phyloP scores from a whole-genome alignment of 116 monocot species.

The Iris pallida region DNA sequence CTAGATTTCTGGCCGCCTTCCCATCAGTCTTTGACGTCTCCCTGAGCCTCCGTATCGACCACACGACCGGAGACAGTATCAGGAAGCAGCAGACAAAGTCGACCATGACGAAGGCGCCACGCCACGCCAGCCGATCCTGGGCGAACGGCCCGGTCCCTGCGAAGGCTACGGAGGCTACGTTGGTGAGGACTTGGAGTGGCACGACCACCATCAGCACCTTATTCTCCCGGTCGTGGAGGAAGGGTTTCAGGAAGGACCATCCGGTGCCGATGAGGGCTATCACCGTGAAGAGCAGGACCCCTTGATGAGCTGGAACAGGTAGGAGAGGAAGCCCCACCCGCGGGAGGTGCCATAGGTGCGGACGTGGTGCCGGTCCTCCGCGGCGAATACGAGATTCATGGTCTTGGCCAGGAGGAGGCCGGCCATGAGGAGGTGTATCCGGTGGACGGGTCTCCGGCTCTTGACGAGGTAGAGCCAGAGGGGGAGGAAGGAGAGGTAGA shows the following conservation, averaged over 20 bases:
- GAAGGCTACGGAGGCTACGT: constrained; percentile 65
- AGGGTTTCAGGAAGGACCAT: constrained; percentile 89
- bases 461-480: constrained; percentile 42
- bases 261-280: constrained; percentile 84
- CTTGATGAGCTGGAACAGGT: constrained; percentile 75
- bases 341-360: constrained; percentile 75
- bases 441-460: constrained; percentile 38
- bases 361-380: constrained; percentile 83
- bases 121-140: constrained; percentile 64
- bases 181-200: constrained; percentile 69
- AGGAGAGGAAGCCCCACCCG: constrained; percentile 89
- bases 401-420: constrained; percentile 53
- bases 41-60: constrained; percentile 71
- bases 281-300: constrained; percentile 68
- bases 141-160: constrained; percentile 69
- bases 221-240: constrained; percentile 87
- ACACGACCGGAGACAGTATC: constrained; percentile 76
- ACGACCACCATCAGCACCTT: constrained; percentile 84
- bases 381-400: constrained; percentile 61
- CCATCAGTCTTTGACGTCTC: constrained; percentile 80
- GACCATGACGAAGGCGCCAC: constrained; percentile 64
- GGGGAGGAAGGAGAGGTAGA: constrained; percentile 39
- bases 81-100: constrained; percentile 79
- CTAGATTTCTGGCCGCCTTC: constrained; percentile 60
- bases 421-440: constrained; percentile 82